These are phyloP conservation scores for Podila verticillata DNA, from an alignment of 192 early-diverging fungal species.

Conservation along the genomic window DNA sequence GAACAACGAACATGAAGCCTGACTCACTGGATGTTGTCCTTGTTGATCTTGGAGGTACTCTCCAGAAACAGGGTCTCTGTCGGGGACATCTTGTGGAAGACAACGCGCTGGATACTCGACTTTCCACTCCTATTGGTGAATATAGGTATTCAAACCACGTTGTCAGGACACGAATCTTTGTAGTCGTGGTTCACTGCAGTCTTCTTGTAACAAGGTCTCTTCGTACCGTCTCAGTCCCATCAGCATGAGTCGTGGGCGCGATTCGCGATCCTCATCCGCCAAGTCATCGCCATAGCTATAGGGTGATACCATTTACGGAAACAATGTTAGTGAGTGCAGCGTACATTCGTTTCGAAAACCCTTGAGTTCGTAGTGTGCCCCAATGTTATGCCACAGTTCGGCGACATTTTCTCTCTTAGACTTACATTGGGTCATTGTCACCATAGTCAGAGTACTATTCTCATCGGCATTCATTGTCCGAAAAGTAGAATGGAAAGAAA, in stretches of 20 bases:
- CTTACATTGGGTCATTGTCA: conserved; percentile 52
- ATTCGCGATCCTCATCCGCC: conserved; percentile 49
- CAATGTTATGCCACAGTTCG: background rate
- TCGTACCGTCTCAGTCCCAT: conserved; percentile 47
- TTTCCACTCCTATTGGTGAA: conserved; percentile 76
- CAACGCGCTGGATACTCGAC: conserved; percentile 84
- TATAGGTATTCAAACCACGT: background rate
- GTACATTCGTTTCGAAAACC: background rate
- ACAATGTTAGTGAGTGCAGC: background rate
- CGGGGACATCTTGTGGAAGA: conserved; percentile 89
- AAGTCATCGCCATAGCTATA: conserved; percentile 50
- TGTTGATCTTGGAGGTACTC: conserved; percentile 77
- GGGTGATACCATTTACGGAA: background rate
- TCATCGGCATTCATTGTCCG: background rate
- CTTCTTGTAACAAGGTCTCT: background rate
- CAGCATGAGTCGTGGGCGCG: conserved; percentile 49
- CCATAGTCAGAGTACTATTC: conserved; percentile 48
- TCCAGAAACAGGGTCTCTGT: conserved; percentile 89
- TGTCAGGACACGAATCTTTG: background rate
- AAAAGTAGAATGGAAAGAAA: background rate
- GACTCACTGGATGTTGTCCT: conserved; percentile 66
- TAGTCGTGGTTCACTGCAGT: background rate
- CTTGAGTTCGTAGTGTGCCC: too few species aligned
- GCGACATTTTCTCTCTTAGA: background rate
- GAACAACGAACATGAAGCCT: background rate